Evolutionary conservation across 345 rosid genomes (phyloP).

Genomic region (Linum tenue): DNA sequence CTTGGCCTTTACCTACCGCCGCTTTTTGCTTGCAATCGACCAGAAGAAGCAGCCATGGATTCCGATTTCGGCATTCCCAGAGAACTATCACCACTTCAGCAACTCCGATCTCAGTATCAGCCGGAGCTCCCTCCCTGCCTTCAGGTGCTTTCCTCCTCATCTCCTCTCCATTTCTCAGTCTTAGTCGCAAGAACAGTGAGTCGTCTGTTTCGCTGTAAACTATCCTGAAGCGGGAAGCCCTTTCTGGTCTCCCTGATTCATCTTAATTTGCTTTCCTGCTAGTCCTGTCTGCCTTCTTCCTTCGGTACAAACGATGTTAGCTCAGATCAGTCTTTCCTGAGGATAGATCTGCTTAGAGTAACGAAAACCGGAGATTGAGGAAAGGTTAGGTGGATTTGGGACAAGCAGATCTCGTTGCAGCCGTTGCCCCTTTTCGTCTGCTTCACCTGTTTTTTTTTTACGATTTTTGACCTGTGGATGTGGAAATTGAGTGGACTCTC

Average conservation of each 20-base stretch:
- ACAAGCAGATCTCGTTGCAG: constrained; percentile 11
- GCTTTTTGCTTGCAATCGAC: background rate
- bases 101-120: constrained; percentile 66
- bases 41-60: constrained; percentile 40
- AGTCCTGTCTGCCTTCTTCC: background rate
- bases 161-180: background rate
- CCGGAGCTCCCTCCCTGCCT: constrained; percentile 95
- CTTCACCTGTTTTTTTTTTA: too few relatives aligned
- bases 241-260: background rate
- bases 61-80: constrained; percentile 86
- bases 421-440: background rate
- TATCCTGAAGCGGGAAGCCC: too few relatives aligned
- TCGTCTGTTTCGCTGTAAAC: background rate
- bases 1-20: background rate
- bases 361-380: background rate
- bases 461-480: too few relatives aligned
- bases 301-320: background rate
- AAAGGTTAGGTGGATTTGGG: background rate
- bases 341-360: constrained; percentile 1
- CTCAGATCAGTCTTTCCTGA: background rate
- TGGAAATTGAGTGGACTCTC: too few relatives aligned
- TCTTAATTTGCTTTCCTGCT: background rate
- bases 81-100: constrained; percentile 47
- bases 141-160: constrained; percentile 34
- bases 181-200: background rate